Base-by-base conservation (phyloP, 2,329 filamentous ascomycete genomes). In the Botryosphaeria agaves region DNA sequence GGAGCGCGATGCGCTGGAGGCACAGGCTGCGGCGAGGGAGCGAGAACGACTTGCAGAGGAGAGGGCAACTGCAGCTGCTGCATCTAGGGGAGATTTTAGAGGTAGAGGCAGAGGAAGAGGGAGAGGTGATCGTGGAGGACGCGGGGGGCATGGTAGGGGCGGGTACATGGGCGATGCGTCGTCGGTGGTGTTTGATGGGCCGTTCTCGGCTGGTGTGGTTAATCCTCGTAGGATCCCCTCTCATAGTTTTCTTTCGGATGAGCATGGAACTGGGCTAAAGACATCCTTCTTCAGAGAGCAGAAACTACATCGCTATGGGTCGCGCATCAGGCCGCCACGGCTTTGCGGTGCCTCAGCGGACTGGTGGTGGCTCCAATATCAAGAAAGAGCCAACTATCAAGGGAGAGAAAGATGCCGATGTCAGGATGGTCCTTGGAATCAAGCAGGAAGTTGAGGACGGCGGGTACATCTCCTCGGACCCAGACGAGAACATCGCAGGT, bases 401-500 rank as follows among this genome's bases (percentile, higher is more conserved):
- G 39, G 39, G 34, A 16, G 54, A 56, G 35, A 34, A 35, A 24
- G 26, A 25, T 34, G 33, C 25, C 14, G 37, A 40, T 28, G 32
- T 39, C 4, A 36, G 32, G 7, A 43, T 42, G 8, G 33, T 37
- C 15, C 32, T 19, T 28, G 23, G 16, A 9, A 25, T 44, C 38
- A 45, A 47, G 23, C 34, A 39, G 8, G 41, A 47, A 32, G 45
- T 36, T 34, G 41, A 51, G 35, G 41, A 57, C 32, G 54, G 54
- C 7, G 57, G 51, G 12, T 52, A 59, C 32, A 51, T 58, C 5
- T 60, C 59, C 7, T 61, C 59, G 19, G 62, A 64, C 28, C 64
- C 69, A 15, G 59, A 62, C 20, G 54, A 59, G 32, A 66, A 64
- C 18, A 53, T 59, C 25, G 48, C 53, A 15, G 58, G 52, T 15